Evolutionary conservation across 1,284 basidiomycete species (phyloP), one percentile per base, ranked within the genome.

Genomic region (Boletus calvinii): DNA sequence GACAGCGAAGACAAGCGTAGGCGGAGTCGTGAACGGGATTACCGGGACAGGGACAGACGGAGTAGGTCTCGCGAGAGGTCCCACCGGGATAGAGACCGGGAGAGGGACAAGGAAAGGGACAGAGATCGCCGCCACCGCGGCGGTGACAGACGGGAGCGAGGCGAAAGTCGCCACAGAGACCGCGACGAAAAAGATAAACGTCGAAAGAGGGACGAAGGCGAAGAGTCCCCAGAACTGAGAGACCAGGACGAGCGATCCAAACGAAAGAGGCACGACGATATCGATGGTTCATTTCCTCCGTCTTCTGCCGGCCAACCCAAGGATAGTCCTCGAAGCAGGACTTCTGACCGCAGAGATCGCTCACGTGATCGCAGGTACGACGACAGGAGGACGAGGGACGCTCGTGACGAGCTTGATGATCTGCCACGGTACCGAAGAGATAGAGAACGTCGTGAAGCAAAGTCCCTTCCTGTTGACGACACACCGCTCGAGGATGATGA

Each of bases 371-470:
- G 76, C 52, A 77, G 75, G 64, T 77, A 72, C 64, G 79, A 82
- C 55, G 79, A 81, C 59, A 75, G 65, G 50, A 67, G 71, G 46
- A 68, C 71, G 59, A 74, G 76, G 55, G 81, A 83, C 60, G 70
- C 77, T 55, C 75, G 80, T 49, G 84, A 87, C 57, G 84, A 85
- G 58, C 71, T 77, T 49, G 82, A 84, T 54, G 84, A 83, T 53
- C 64, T 70, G 20, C 71, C 73, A 42, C 74, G 73, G 53, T 71
- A 66, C 50, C 68, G 72, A 58, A 70, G 63, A 55, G 74, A 72
- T 47, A 72, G 62, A 51, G 77, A 77, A 34, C 66, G 52, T 53
- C 69, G 64, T 52, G 72, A 65, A 52, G 66, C 66, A 55, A 65
- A 30, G 44, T 53, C 62, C 36, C 57, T 44, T 34, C 59, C 62